Base-by-base conservation (phyloP, 2,329 filamentous ascomycete genomes). In the Coniosporium tulheliwenetii region DNA sequence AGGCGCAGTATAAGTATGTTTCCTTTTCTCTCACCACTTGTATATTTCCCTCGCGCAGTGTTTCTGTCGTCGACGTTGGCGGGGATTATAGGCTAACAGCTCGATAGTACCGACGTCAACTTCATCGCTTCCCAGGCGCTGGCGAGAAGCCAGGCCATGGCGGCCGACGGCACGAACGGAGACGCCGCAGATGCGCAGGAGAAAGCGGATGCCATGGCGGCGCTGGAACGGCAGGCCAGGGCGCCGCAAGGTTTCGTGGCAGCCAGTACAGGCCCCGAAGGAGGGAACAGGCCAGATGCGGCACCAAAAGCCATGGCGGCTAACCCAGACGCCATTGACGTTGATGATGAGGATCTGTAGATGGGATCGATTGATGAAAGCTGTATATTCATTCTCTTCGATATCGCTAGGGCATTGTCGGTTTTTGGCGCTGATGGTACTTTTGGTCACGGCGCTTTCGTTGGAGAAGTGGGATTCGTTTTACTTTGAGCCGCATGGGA, bases 71-170 rank as follows among this genome's bases (percentile, higher is more conserved):
- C 14, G 29, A 26, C 7, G 7, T 26, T 26, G 19, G 19, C 19
- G 19, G 4, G 19, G 7, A 7, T 26, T 26, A n/a, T 26, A 26
- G 19, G 19, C 19, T 26, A 26, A 26, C 19, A 26, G 19, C 7
- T 26, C 7, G 29, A 41, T 49, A 77, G 72, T 56, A 98, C 93
- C 36, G 91, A 98, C 55, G 89, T 98, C 68, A 93, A 87, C 59
- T 98, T 95, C 56, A 95, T 98, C 60, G 91, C 91, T 8, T 93
- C 85, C 5, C 91, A 98, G 60, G 91, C 91, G 19, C 70, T 98
- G 49, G 86, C 86, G 15, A 77, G 86, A 46, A 79, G 77, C 47
- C 82, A 93, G 57, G 19, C 19, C 4, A 26, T 26, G 19, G 73
- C 71, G 48, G 70, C 71, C 49, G 64, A 63, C 41, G 64, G 62